Evolutionary conservation across 1,284 basidiomycete genomes (phyloP), one percentile per base, ranked within the genome.

Genomic region (Termitomyces sp.): DNA sequence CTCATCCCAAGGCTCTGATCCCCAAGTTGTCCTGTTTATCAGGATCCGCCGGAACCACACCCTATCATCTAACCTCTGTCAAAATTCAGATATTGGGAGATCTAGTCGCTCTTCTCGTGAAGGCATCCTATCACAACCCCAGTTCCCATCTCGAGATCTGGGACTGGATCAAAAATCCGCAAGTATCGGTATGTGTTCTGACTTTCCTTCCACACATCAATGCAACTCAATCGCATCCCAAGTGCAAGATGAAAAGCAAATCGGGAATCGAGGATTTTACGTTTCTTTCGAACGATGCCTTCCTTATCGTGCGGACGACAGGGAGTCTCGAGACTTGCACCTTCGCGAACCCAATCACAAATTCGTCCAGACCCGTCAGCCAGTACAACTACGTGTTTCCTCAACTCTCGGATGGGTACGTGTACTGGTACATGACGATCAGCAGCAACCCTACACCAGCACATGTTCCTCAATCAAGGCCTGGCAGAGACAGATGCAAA

Each of bases 261-360:
- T 63, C 70, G 2, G 73, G 72, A 3, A 77, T 79, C 30, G 76
- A 79, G 53, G 79, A 81, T 53, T 79, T 79, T 49, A 74, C 71
- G 0, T 77, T 80, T 54, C 64, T 80, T 13, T 72, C 73, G 1
- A 65, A 68, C 21, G 64, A 71, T 26, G 66, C 46, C 18, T 47
- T 47, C 16, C 46, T 47, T 9, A 26, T 47, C 13, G 46, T 16
- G 24, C 46, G 46, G 8, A 30, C 37, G 28, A 48, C 28, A 2
- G 46, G 46, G 6, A 35, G 31, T 30, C 24, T 50, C 26, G 31
- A 44, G 10, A 44, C 26, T 37, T 44, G 5, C 34, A 45, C 19
- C 8, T 50, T 37, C 26, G 16, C 21, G 8, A 39, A 7, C 16
- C 39, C 31, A 26, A 34, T 42, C 6, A 37, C 31, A 19, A 6